These are phyloP conservation scores for Diaporthe citriasiana DNA, from an alignment of 2,329 filamentous ascomycete species.

Conservation along the genomic window DNA sequence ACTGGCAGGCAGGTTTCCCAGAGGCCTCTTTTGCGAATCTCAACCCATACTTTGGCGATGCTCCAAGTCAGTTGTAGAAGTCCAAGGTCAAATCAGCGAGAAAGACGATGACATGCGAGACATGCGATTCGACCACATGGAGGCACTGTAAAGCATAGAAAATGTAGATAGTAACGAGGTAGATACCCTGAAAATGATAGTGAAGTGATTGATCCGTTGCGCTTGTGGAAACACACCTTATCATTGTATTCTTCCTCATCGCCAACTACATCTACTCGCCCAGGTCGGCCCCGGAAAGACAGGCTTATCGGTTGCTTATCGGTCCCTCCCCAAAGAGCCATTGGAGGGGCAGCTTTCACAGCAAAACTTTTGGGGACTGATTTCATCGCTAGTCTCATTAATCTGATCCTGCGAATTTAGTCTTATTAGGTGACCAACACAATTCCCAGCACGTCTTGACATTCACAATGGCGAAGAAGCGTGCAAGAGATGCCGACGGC, in stretches of 20 bases:
- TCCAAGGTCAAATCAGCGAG: background rate
- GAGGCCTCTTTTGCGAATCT: background rate
- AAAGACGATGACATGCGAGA: background rate
- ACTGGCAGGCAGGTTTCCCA: background rate
- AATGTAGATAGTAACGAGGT: constrained; percentile 35
- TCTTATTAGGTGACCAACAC: background rate
- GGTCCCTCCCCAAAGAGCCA: constrained; percentile 16
- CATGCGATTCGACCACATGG: background rate
- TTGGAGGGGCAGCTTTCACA: constrained; percentile 39
- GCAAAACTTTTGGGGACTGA: constrained; percentile 37
- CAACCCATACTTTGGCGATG: background rate
- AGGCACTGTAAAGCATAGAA: constrained; percentile 34
- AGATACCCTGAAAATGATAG: constrained; percentile 34
- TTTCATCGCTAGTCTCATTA: background rate
- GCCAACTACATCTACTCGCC: background rate
- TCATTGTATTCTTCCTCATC: background rate
- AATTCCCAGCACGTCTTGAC: background rate
- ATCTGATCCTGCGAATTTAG: background rate
- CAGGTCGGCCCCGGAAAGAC: background rate
- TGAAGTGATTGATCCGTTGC: constrained; percentile 7
- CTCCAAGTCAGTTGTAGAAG: background rate
- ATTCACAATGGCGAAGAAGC: constrained; percentile 53
- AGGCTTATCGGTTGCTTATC: constrained; percentile 40
- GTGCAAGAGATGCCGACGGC: constrained; percentile 53
- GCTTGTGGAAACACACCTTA: background rate